Evolutionary conservation across 1,284 basidiomycete species (phyloP).

Genomic region (Trichosporon ovoides): DNA sequence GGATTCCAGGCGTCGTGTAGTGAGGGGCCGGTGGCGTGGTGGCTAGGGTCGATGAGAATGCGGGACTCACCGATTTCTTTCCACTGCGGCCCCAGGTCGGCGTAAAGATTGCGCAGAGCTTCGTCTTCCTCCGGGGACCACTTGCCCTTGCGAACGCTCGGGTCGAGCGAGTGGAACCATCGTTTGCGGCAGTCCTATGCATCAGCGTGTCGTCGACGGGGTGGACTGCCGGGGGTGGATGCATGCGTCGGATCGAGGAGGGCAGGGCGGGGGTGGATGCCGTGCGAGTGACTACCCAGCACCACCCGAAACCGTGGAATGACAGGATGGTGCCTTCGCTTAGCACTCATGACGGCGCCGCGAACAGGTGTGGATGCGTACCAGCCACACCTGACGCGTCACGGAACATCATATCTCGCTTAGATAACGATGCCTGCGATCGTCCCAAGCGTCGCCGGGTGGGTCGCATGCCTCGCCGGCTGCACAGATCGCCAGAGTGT

Average conservation of each 20-base stretch:
- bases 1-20: too few relatives aligned
- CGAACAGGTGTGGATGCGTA: neutral
- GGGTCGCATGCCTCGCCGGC: too few relatives aligned
- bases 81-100: slow-evolving; percentile 24
- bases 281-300: neutral
- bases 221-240: neutral
- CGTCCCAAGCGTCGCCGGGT: too few relatives aligned
- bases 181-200: slow-evolving; percentile 26
- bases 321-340: neutral
- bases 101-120: slow-evolving; percentile 16
- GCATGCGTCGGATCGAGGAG: neutral
- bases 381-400: too few relatives aligned
- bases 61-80: slow-evolving; percentile 25
- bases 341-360: neutral
- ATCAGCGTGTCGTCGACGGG: neutral
- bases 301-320: neutral
- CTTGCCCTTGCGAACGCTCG: slow-evolving; percentile 22
- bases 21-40: too few relatives aligned
- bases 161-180: slow-evolving; percentile 27
- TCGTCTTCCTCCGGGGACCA: slow-evolving; percentile 26
- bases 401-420: too few relatives aligned
- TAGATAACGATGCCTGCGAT: too few relatives aligned
- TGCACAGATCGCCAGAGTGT: too few relatives aligned
- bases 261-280: neutral
- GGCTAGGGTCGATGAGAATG: neutral